phyloP scores from a whole-genome alignment of 331 rosid species.

The Rosa hybrid region DNA sequence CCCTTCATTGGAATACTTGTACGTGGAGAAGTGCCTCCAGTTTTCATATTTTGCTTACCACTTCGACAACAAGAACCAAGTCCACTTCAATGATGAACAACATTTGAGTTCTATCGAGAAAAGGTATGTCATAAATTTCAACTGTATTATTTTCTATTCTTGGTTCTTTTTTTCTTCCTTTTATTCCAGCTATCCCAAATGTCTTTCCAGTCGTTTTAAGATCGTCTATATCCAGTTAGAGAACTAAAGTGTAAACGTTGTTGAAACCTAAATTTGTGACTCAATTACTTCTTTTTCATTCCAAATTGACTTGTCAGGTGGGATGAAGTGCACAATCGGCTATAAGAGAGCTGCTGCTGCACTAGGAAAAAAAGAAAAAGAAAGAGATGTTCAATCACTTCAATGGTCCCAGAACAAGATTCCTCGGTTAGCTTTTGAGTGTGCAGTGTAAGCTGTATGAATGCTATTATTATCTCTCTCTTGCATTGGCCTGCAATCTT shows the following conservation, averaged over 20 bases:
- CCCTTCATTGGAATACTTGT: constrained; percentile 17
- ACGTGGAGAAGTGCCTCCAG: neutral
- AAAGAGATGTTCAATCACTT: too few species aligned
- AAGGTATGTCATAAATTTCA: neutral
- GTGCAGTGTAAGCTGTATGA: too few species aligned
- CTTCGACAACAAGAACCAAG: constrained; percentile 8
- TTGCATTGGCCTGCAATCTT: too few species aligned
- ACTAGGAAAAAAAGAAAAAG: too few species aligned
- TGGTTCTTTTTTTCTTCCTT: too few species aligned
- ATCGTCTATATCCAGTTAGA: neutral
- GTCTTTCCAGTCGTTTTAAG: neutral
- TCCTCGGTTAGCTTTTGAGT: too few species aligned
- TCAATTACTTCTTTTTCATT: neutral
- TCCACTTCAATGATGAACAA: neutral
- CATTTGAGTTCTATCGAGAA: neutral
- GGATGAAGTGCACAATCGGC: neutral
- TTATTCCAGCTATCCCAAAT: neutral
- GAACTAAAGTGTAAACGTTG: neutral
- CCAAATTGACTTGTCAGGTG: neutral
- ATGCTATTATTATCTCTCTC: too few species aligned
- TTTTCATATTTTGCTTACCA: neutral
- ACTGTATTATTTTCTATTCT: neutral
- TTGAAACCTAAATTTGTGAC: neutral
- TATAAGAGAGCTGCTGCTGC: neutral
- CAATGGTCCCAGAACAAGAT: too few species aligned